phyloP scores from a whole-genome alignment of 306 rosid genomes.

The Cucumis melo region DNA sequence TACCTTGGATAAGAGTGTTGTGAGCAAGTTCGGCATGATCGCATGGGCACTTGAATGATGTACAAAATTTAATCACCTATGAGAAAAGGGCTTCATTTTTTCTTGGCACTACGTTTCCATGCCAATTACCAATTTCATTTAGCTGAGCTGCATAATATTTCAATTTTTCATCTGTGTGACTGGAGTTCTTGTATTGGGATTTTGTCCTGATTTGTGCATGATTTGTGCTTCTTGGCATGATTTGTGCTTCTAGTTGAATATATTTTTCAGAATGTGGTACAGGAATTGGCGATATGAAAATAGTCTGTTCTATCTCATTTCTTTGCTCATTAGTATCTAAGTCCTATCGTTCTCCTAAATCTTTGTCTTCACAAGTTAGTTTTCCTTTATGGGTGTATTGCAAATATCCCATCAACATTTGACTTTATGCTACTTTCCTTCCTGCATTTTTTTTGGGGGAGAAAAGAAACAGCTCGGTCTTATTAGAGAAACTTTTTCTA shows the following conservation, averaged over 20 bases:
- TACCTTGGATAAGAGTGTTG: not conserved
- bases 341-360: not conserved
- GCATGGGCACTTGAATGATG: not conserved
- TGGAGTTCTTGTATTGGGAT: not conserved
- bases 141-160: not conserved
- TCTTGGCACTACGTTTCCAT: not conserved
- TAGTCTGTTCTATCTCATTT: not conserved
- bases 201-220: too few species aligned
- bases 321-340: not conserved
- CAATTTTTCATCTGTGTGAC: not conserved
- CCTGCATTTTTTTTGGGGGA: not conserved
- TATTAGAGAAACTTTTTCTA: not conserved
- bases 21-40: not conserved
- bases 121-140: not conserved
- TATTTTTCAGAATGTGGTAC: not conserved
- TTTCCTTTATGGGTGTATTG: not conserved
- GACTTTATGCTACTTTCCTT: not conserved
- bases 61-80: not conserved
- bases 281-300: not conserved
- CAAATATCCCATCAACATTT: not conserved
- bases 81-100: not conserved
- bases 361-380: not conserved
- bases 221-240: not conserved
- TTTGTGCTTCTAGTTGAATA: not conserved
- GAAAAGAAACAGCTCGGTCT: not conserved